Evolutionary conservation across 2,329 filamentous ascomycete species (phyloP).

Genomic region (Pezizomycotina sp.): DNA sequence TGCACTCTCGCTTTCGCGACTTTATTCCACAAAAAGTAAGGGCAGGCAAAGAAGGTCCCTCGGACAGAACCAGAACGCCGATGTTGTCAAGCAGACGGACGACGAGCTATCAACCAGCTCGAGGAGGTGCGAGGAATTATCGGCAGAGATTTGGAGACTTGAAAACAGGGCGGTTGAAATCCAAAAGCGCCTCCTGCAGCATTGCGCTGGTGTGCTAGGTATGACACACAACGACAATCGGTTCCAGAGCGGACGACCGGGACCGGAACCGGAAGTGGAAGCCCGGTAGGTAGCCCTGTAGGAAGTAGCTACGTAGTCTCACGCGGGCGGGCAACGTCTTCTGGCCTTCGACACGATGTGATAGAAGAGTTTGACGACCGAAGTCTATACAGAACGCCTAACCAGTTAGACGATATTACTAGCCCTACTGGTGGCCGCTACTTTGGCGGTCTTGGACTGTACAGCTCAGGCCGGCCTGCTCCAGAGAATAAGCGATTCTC

Average conservation of each 20-base stretch:
- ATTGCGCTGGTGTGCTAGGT: slow-evolving; percentile 83
- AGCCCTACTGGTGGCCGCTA: slow-evolving; percentile 7
- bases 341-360: too few species aligned
- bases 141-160: slow-evolving; percentile 60
- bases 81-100: slow-evolving; percentile 41
- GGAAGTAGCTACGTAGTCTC: too few species aligned
- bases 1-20: slow-evolving; percentile 64
- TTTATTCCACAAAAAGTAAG: slow-evolving; percentile 54
- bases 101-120: slow-evolving; percentile 58
- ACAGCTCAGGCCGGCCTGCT: slow-evolving; percentile 19
- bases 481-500: too few species aligned
- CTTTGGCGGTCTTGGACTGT: slow-evolving; percentile 25
- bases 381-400: slow-evolving; percentile 53
- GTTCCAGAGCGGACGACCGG: slow-evolving; percentile 42
- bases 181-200: slow-evolving; percentile 62
- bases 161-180: slow-evolving; percentile 62
- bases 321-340: slow-evolving; percentile 23
- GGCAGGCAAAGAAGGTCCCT: slow-evolving; percentile 38
- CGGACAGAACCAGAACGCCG: slow-evolving; percentile 31
- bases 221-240: slow-evolving; percentile 58
- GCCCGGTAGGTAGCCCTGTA: too few species aligned
- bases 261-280: slow-evolving; percentile 32
- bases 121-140: slow-evolving; percentile 70
- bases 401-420: slow-evolving; percentile 41
- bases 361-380: slow-evolving; percentile 57